Conservation (phyloP, 2,329 filamentous ascomycete genomes). For the Cadophora sp. region DNA sequence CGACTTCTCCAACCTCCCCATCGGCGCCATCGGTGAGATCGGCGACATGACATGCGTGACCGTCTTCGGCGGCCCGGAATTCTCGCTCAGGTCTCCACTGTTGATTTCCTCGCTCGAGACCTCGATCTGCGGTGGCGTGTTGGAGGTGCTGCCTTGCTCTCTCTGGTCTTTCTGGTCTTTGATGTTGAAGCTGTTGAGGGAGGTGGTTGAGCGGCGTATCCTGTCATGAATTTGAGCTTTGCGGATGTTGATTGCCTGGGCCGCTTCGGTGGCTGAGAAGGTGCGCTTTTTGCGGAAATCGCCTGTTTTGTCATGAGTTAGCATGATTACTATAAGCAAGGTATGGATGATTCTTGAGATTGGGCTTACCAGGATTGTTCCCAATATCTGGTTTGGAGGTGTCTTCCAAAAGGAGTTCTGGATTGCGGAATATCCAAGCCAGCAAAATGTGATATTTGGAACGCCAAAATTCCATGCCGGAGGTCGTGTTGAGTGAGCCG, state of each 20-base stretch:
- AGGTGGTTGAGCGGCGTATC: not conserved
- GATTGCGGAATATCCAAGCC: conserved; percentile 20
- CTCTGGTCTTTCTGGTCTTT: not conserved
- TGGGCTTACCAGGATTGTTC: conserved; percentile 1
- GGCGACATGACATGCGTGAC: not conserved
- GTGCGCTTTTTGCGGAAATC: conserved; percentile 17
- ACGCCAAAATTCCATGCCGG: conserved; percentile 41
- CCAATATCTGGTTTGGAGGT: conserved; percentile 2
- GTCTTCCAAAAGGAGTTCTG: not conserved
- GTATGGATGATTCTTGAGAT: not conserved
- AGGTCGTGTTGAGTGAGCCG: conserved; percentile 51
- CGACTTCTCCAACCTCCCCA: not conserved
- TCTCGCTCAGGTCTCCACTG: not conserved
- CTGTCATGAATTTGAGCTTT: conserved; percentile 3
- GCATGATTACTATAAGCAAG: not conserved
- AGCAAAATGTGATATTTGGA: conserved; percentile 31
- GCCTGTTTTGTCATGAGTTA: not conserved
- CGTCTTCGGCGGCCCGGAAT: not conserved
- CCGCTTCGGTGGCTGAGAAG: conserved; percentile 18
- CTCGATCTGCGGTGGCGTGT: conserved; percentile 11
- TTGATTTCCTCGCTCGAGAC: not conserved
- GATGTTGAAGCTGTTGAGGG: not conserved
- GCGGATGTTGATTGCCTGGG: conserved; percentile 21
- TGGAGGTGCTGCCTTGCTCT: not conserved
- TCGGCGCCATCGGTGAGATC: not conserved